Evolutionary conservation across 805 yeast genomes (phyloP), one percentile per base, ranked within the genome.

Genomic region (Yarrowia osloensis): DNA sequence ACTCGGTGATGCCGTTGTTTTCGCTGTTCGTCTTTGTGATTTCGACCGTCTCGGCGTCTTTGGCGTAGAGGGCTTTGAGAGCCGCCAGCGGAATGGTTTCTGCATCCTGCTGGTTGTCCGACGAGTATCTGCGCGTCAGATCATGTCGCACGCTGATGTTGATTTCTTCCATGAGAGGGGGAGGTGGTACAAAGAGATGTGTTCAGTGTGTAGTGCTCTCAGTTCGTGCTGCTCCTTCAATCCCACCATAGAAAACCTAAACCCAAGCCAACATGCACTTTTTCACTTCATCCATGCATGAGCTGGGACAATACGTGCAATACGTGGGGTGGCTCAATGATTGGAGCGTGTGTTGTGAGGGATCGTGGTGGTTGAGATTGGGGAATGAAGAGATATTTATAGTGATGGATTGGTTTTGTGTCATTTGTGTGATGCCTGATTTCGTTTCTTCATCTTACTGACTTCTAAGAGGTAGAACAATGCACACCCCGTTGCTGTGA

Each of bases 61-160:
- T 54, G 44, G 63, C 63, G 9, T 57, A 57, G 21, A 57, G 63
- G 3, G 63, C 63, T 26, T 57, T n/a, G 19, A 57, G 28, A 3
- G 63, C 47, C 33, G 35, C 49, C 49, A 57, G 28, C 2, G 63
- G 63, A 28, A 57, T 57, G 13, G 63, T 57, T 28, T 57, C 63
- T 3, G 63, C 47, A 39, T 57, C 63, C 35, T 57, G 33, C 28
- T 57, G 49, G 28, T 39, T 26, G 37, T 40, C 63, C 28, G 49
- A 39, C 33, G 63, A 57, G 49, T 57, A 57, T 26, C 49, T n/a
- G 26, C 63, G 47, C 11, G 63, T 57, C 47, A 57, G 49, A 19
- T 40, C 49, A 40, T 57, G 47, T 11, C 49, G 49, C 39, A 57
- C 63, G 19, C 28, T n/a, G 13, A 57, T 57, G 37, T 57, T 57